Conservation (phyloP, 225 moss, liverwort and hornwort genomes). For the Bryoerythrophyllum caledonicum region DNA sequence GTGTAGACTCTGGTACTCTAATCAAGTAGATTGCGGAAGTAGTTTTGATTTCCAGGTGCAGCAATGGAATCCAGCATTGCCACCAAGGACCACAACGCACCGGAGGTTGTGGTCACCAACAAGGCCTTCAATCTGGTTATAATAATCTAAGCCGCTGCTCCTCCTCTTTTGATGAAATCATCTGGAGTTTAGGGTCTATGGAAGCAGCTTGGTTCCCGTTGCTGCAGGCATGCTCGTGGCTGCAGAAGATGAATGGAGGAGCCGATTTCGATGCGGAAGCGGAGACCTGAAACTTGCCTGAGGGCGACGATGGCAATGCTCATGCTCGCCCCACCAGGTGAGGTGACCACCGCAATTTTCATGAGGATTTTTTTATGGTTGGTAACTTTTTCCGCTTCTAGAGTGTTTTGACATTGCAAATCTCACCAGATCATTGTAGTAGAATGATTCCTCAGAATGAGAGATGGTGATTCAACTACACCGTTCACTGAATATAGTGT, state of each 20-base stretch:
- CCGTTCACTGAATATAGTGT: no score
- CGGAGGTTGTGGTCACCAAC: slow-evolving; percentile 31
- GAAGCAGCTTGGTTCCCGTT: neutral
- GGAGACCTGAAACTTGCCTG: slow-evolving; percentile 1
- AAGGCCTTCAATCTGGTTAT: slow-evolving; percentile 34
- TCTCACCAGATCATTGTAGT: no score
- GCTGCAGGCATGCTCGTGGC: slow-evolving; percentile 30
- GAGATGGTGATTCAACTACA: no score
- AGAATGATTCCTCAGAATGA: no score
- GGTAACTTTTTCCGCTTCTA: no score
- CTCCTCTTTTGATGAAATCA: no score
- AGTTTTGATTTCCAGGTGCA: neutral
- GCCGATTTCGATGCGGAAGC: slow-evolving; percentile 23
- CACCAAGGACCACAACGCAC: neutral
- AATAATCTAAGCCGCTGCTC: neutral
- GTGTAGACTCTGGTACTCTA: neutral
- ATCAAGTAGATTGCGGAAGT: neutral
- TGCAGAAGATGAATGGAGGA: slow-evolving; percentile 31
- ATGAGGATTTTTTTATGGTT: no score
- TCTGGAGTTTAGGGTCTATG: neutral
- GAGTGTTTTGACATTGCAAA: no score
- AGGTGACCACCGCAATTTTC: neutral
- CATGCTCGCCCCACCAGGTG: slow-evolving; percentile 21
- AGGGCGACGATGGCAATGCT: slow-evolving; percentile 14
- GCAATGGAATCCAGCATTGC: neutral